Conservation (phyloP, 2,329 filamentous ascomycete species). For the Fusarium bulbicola region DNA sequence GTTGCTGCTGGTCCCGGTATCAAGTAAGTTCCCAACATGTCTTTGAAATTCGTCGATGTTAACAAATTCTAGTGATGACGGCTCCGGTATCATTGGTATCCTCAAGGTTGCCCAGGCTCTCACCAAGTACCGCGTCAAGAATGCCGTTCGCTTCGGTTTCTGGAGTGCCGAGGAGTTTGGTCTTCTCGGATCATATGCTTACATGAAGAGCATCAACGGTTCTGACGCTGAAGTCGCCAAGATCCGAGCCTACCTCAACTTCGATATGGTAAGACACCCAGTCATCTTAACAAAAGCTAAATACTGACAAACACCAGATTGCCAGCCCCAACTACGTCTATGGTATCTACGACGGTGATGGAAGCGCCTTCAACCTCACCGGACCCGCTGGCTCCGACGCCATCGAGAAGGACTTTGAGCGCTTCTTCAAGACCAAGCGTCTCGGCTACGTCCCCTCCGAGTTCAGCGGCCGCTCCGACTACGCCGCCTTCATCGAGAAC, state of each 20-base stretch:
- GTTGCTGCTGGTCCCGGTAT: slow-evolving; percentile 64
- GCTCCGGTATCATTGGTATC: slow-evolving; percentile 61
- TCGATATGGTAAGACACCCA: slow-evolving; percentile 59
- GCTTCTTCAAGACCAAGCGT: slow-evolving; percentile 60
- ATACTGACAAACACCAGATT: slow-evolving; percentile 41
- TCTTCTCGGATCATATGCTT: slow-evolving; percentile 59
- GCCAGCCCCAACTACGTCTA: slow-evolving; percentile 60
- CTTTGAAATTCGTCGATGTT: background rate
- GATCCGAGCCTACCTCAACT: slow-evolving; percentile 65
- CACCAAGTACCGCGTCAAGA: slow-evolving; percentile 55
- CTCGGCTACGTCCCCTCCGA: slow-evolving; percentile 66
- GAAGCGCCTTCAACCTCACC: slow-evolving; percentile 66
- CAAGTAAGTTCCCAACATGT: slow-evolving; percentile 51
- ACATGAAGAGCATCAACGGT: slow-evolving; percentile 53
- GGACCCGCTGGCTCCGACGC: slow-evolving; percentile 67
- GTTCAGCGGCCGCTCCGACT: slow-evolving; percentile 74
- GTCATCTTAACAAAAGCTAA: accelerated
- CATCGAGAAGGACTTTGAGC: slow-evolving; percentile 66
- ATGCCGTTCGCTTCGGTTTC: slow-evolving; percentile 60
- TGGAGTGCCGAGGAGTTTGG: slow-evolving; percentile 64
- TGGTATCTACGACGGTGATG: slow-evolving; percentile 68
- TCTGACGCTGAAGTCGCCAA: slow-evolving; percentile 57
- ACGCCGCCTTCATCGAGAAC: slow-evolving; percentile 72
- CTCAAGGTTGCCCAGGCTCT: slow-evolving; percentile 58
- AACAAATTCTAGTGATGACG: slow-evolving; percentile 57